A percentile compares a stretch with the other conserved stretches of the same genome.
Evolutionary conservation across 2,329 filamentous ascomycete genomes (phyloP).

Genomic region (Lachnellula cervina): DNA sequence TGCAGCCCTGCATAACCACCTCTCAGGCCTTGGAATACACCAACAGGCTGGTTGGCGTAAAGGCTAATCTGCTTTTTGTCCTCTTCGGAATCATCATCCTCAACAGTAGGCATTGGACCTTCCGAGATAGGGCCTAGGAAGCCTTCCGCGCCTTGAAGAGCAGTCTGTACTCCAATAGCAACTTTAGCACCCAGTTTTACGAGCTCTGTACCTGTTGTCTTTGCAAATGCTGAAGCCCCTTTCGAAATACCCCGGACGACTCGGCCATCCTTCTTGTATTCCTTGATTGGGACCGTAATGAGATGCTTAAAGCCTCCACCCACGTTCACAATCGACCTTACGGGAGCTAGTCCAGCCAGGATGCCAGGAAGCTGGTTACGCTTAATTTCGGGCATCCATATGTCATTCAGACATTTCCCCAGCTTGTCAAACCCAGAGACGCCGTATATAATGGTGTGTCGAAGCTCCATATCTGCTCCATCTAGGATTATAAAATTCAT

Average conservation of each 20-base stretch:
- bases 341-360: constrained; percentile 79
- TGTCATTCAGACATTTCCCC: constrained; percentile 84
- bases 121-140: constrained; percentile 51
- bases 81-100: constrained; percentile 60
- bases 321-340: constrained; percentile 88
- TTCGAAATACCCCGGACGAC: constrained; percentile 89
- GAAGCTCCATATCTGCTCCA: constrained; percentile 76
- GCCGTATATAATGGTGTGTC: constrained; percentile 89
- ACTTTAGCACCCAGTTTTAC: constrained; percentile 91
- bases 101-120: constrained; percentile 36
- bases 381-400: constrained; percentile 94
- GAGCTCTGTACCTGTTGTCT: constrained; percentile 90
- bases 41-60: constrained; percentile 91
- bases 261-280: constrained; percentile 91
- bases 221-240: constrained; percentile 83
- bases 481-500: constrained; percentile 98
- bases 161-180: constrained; percentile 90
- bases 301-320: constrained; percentile 82
- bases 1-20: constrained; percentile 79
- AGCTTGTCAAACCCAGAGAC: constrained; percentile 86
- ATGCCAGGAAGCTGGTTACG: constrained; percentile 84
- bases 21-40: constrained; percentile 78
- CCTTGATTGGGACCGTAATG: constrained; percentile 81
- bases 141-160: constrained; percentile 82
- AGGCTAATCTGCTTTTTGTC: constrained; percentile 77